phyloP scores from a whole-genome alignment of 1,284 basidiomycete genomes.

The Irpex lacteus region DNA sequence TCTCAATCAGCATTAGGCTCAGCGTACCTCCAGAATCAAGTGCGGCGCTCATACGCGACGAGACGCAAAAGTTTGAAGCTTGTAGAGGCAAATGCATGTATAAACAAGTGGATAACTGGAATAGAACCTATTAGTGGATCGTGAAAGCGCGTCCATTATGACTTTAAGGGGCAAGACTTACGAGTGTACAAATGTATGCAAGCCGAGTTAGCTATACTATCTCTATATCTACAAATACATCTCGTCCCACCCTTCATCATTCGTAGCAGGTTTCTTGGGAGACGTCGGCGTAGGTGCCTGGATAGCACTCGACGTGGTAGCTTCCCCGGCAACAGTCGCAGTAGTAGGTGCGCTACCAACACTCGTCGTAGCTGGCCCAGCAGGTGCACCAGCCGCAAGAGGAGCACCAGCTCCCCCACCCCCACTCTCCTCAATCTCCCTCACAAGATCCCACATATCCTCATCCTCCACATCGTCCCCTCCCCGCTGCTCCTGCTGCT shows the following conservation, averaged over 20 bases:
- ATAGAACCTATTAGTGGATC: too few relatives aligned
- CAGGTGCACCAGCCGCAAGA: not conserved
- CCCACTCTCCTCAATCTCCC: conserved; percentile 47
- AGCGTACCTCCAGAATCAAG: too few relatives aligned
- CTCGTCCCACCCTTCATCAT: conserved; percentile 33
- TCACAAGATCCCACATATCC: conserved; percentile 67
- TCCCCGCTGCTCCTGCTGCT: too few relatives aligned
- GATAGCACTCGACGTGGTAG: not conserved
- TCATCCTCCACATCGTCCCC: conserved; percentile 39
- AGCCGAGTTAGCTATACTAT: not conserved
- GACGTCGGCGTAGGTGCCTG: not conserved
- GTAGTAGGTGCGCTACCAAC: not conserved
- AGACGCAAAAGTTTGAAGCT: too few relatives aligned
- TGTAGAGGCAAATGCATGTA: too few relatives aligned
- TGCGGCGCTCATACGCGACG: too few relatives aligned
- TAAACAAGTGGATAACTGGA: too few relatives aligned
- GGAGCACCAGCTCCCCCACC: too few relatives aligned
- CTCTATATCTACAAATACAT: conserved; percentile 25
- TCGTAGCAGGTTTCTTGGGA: conserved; percentile 17
- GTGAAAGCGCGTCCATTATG: too few relatives aligned
- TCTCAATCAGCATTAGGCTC: too few relatives aligned
- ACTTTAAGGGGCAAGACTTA: too few relatives aligned
- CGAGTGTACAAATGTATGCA: too few relatives aligned
- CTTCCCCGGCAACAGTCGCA: not conserved
- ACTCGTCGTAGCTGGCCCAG: not conserved